Evolutionary conservation across 805 yeast genomes (phyloP).

Genomic region (Yarrowia osloensis): DNA sequence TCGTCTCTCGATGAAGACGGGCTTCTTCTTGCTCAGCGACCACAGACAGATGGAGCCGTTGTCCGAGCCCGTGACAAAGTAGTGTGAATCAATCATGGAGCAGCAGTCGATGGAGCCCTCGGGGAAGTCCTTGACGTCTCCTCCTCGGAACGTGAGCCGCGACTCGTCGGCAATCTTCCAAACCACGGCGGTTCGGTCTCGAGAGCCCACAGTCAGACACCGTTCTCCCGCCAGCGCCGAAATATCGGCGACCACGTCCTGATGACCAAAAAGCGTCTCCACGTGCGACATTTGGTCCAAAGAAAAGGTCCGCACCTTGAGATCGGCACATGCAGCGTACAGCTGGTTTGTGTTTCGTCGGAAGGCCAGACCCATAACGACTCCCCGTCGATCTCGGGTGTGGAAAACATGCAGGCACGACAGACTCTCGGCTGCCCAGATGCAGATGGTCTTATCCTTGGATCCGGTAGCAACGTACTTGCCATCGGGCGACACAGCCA

Average conservation of each 20-base stretch:
- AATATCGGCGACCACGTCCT: conserved; percentile 81
- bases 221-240: conserved; percentile 81
- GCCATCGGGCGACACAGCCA: conserved; percentile 87
- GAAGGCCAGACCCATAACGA: conserved; percentile 71
- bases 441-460: conserved; percentile 71
- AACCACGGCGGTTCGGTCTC: conserved; percentile 92
- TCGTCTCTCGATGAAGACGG: conserved; percentile 63
- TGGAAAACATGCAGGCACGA: conserved; percentile 76
- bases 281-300: conserved; percentile 83
- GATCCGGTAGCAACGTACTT: conserved; percentile 91
- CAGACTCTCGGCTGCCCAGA: conserved; percentile 83
- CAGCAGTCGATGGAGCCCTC: conserved; percentile 94
- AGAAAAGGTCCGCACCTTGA: conserved; percentile 83
- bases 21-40: conserved; percentile 89
- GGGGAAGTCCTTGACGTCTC: conserved; percentile 51
- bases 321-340: conserved; percentile 90
- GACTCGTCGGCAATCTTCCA: conserved; percentile 98
- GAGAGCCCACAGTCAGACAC: conserved; percentile 92
- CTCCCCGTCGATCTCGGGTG: conserved; percentile 69
- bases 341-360: conserved; percentile 80
- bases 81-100: conserved; percentile 86
- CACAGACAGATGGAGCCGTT: conserved; percentile 89
- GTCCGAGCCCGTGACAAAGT: conserved; percentile 93
- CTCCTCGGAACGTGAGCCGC: conserved; percentile 89
- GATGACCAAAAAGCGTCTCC: conserved; percentile 93